Base-by-base conservation (phyloP, 768 basidiomycete genomes). In the Psilocybe azurescens region DNA sequence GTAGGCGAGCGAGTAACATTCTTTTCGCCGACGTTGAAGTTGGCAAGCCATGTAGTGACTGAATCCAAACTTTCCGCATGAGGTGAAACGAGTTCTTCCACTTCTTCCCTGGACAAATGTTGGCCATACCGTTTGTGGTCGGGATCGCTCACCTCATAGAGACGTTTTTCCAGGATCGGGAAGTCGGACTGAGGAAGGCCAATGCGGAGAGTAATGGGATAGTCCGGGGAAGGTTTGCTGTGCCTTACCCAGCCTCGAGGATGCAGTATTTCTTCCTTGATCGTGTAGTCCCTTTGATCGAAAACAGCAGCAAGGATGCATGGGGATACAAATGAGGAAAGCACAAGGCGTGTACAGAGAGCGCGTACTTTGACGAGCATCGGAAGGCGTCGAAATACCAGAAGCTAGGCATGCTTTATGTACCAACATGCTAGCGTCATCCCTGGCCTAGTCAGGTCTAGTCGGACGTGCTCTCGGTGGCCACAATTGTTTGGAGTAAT, bases 21-120 rank as follows among this genome's bases (percentile, higher is more conserved):
- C 39, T 78, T 70, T 48, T 83, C 82, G 16, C 67, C 61, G 29
- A 91, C 73, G 32, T 86, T 88, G 60, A 89, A 80, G 2, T 77
- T 78, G 0, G 74, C 75, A 13, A 91, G 76, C 90, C 91, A 93
- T 64, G 81, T 79, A 41, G 83, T 77, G 33, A 92, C 89, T 3
- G 77, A 69, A 38, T 79, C 70, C 14, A 89, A 61, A 53, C 84
- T 87, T 53, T 81, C 78, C 0, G 77, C 75, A 64, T 82, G 79
- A 2, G 90, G 91, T 16, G 84, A 78, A 53, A 90, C 81, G 50
- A 90, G 75, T 2, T 68, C 78, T 49, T 90, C 88, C 3, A 88
- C 86, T 63, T 91, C 84, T 57, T 83, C 85, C 72, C 88, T 89
- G 58, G 88, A 82, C 44, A 92, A 73, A 69, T 86, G 78, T 16